Evolutionary conservation across 805 yeast species (phyloP).

Genomic region (Saturnispora quitensis): DNA sequence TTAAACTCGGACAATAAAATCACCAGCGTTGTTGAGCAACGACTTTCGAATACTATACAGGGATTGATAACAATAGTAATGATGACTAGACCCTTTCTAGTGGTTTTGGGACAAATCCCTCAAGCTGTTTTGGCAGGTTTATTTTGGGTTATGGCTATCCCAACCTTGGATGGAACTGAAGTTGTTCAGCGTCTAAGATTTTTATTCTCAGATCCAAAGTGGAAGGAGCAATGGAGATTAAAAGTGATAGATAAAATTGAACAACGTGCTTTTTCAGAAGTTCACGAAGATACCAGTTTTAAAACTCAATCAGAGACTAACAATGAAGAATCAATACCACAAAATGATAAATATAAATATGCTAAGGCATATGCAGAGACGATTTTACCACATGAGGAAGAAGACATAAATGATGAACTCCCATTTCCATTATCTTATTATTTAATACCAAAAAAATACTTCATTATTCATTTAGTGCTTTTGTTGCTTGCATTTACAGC

Average conservation of each 20-base stretch:
- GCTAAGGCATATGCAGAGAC: neutral
- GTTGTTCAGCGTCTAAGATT: conserved; percentile 55
- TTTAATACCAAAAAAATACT: conserved; percentile 31
- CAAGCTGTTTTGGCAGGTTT: conserved; percentile 90
- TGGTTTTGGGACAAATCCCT: conserved; percentile 76
- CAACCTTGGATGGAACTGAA: conserved; percentile 61
- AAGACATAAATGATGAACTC: neutral
- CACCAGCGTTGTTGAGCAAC: conserved; percentile 72
- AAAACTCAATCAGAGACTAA: neutral
- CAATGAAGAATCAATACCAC: neutral
- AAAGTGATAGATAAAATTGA: neutral
- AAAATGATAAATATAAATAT: neutral
- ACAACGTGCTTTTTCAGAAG: neutral
- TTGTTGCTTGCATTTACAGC: conserved; percentile 63
- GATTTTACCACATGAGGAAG: neutral
- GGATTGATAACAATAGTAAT: conserved; percentile 77
- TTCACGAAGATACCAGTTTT: neutral
- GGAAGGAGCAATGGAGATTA: conserved; percentile 11
- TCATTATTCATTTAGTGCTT: conserved; percentile 46
- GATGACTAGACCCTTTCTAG: conserved; percentile 81
- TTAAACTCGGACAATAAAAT: conserved; percentile 33
- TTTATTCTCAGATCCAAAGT: conserved; percentile 48
- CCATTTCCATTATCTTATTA: conserved; percentile 3
- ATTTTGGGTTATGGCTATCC: conserved; percentile 87
- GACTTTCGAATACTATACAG: conserved; percentile 76